Base-by-base conservation (phyloP, 2,329 filamentous ascomycete species). In the Aaosphaeria arxii region DNA sequence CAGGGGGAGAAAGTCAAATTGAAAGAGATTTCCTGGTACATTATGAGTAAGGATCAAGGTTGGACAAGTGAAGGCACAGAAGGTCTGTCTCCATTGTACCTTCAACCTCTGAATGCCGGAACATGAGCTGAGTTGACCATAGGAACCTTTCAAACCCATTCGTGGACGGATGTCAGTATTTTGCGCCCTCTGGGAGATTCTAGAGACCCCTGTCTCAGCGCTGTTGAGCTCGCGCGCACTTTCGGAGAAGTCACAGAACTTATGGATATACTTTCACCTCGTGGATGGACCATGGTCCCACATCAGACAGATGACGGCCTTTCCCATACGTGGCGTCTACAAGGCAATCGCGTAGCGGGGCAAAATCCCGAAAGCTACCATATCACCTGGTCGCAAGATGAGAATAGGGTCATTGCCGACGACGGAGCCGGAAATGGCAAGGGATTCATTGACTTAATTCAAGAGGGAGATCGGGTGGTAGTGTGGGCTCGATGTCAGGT, bases 1-100 rank as follows among this genome's bases (percentile, higher is more conserved):
- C 51, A 29, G 2, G 33, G 32, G 4, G 36, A 47, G 50, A 56
- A 46, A 5, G 29, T 48, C 9, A 62, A 57, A 13, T 44, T 96
- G 13, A 61, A 59, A 45, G 52, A 56, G 4, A 48, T 69, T 5
- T 48, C 58, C 2, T 68, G 66, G 39, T 41, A 52, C 1, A 42
- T 67, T 7, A 43, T 17, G 11, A 64, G 61, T 40, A 44, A 42
- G 5, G 66, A 70, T 43, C 66, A 70, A 43, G 66, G 66, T 4
- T 69, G 66, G 66, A 63, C 63, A 3, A 61, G 52, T 30, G 55
- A 66, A 40, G 49, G 50, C 6, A 62, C 57, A 4, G 31, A 44
- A 9, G 62, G 62, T 52, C 41, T 32, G 45, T 45, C 13, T 4
- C 28, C 13, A 7, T 35, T 28, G 24, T 11, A 4, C 30, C n/a